These are phyloP conservation scores for Chaetomium strumarium DNA, from an alignment of 2,329 filamentous ascomycete species.

Conservation along the genomic window DNA sequence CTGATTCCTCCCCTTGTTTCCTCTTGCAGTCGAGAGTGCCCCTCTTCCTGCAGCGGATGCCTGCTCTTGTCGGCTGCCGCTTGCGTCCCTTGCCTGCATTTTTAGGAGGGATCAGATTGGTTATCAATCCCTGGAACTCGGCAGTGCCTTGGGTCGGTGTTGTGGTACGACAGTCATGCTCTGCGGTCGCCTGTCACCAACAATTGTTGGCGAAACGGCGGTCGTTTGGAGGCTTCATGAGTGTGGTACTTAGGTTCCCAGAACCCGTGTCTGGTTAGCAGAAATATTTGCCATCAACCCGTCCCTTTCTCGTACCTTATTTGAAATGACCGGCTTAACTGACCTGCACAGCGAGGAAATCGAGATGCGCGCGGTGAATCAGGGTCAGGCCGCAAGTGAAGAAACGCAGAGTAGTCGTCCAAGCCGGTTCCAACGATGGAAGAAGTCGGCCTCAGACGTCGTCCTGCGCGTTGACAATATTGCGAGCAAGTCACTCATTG, in stretches of 20 bases:
- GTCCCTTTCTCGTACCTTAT: background rate
- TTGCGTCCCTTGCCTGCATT: background rate
- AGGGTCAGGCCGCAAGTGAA: background rate
- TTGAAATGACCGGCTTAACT: background rate
- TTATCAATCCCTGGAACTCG: no score
- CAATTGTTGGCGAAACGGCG: no score
- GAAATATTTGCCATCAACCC: no score
- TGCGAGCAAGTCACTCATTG: constrained; percentile 37
- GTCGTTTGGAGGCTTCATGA: no score
- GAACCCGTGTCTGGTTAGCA: background rate
- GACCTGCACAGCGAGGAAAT: constrained; percentile 11
- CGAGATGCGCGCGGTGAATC: constrained; percentile 11
- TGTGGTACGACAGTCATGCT: constrained; percentile 1
- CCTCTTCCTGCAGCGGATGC: background rate
- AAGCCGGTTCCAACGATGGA: background rate
- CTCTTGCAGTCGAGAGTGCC: background rate
- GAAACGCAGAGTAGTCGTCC: background rate
- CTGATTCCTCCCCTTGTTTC: background rate
- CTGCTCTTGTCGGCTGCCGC: background rate
- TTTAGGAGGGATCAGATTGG: background rate
- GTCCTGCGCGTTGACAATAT: constrained; percentile 4
- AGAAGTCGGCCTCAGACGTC: background rate
- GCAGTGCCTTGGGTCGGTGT: background rate
- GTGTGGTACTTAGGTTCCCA: background rate
- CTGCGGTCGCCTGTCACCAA: no score